Evolutionary conservation across 1,284 basidiomycete genomes (phyloP).

Genomic region (Ceratobasidium sp.): DNA sequence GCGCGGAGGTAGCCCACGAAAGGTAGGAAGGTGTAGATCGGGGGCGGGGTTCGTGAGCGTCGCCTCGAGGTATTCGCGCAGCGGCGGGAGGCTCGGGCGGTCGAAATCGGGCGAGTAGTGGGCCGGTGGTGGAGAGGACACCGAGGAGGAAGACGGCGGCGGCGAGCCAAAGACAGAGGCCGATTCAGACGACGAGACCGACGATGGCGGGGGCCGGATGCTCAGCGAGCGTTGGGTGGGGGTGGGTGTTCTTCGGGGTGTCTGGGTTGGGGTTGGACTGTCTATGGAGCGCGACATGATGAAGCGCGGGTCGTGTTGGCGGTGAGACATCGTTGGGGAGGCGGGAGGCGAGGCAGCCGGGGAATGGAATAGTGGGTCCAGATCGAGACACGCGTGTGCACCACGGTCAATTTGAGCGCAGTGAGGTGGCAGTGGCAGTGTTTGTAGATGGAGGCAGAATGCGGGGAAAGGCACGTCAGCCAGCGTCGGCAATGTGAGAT

Average conservation of each 20-base stretch:
- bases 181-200: slow-evolving; percentile 30
- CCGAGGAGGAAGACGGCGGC: slow-evolving; percentile 12
- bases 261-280: slow-evolving; percentile 33
- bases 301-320: slow-evolving; percentile 24
- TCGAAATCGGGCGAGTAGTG: slow-evolving; percentile 25
- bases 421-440: slow-evolving; percentile 17
- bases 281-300: slow-evolving; percentile 20
- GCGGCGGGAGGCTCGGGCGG: slow-evolving; percentile 28
- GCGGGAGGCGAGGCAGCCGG: slow-evolving; percentile 16
- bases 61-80: slow-evolving; percentile 12
- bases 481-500: slow-evolving; percentile 36
- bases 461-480: slow-evolving; percentile 40
- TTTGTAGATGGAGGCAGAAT: neutral
- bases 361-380: slow-evolving; percentile 28
- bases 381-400: slow-evolving; percentile 28
- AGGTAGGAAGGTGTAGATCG: slow-evolving; percentile 20
- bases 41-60: slow-evolving; percentile 23
- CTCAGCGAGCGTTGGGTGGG: slow-evolving; percentile 25
- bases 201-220: neutral
- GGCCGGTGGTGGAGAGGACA: slow-evolving; percentile 18
- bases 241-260: slow-evolving; percentile 30
- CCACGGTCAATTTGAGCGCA: slow-evolving; percentile 37
- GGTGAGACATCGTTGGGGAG: slow-evolving; percentile 25
- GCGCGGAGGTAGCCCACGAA: neutral
- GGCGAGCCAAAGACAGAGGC: slow-evolving; percentile 18